Conservation (phyloP, 164 flowering plant genomes). For the Litsea cubeba region DNA sequence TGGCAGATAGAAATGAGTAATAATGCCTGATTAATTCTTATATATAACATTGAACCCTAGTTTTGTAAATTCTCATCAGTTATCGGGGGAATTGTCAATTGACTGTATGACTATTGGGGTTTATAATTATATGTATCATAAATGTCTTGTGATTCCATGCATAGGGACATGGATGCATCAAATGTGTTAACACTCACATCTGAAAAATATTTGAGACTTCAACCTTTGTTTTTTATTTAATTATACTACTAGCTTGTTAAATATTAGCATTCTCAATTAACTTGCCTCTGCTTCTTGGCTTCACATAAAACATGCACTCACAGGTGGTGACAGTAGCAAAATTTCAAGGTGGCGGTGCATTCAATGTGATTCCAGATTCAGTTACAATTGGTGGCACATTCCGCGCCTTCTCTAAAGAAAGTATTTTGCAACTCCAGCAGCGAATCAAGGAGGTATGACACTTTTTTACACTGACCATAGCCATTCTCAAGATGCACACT, state of each 20-base stretch:
- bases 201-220: neutral
- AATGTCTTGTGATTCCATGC: neutral
- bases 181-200: neutral
- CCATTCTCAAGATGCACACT: neutral
- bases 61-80: neutral
- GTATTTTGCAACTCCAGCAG: constrained; percentile 34
- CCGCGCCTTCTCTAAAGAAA: constrained; percentile 38
- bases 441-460: constrained; percentile 42
- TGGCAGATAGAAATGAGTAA: too few relatives aligned
- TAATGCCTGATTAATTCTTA: neutral
- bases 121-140: neutral
- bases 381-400: constrained; percentile 56
- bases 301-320: neutral
- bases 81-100: neutral
- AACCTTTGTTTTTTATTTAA: neutral
- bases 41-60: neutral
- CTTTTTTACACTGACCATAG: neutral
- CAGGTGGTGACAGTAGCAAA: constrained; percentile 54
- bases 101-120: neutral
- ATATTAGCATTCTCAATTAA: neutral
- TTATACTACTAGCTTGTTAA: neutral
- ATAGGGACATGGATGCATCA: neutral
- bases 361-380: constrained; percentile 54
- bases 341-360: constrained; percentile 52
- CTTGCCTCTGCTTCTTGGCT: neutral